phyloP scores from a whole-genome alignment of 345 rosid genomes.

The Cardiospermum halicacabum region DNA sequence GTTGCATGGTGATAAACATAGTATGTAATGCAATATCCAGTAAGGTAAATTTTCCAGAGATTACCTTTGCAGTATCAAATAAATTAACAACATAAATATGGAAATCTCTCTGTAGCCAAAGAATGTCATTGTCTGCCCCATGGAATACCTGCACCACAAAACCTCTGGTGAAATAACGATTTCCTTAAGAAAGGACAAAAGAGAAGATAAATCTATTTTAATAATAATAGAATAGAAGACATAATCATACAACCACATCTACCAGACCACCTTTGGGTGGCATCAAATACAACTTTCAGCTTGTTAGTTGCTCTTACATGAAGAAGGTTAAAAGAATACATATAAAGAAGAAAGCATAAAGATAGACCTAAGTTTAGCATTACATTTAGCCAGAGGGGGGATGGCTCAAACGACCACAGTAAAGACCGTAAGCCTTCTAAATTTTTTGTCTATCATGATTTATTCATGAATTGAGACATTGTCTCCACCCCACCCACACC shows the following conservation, averaged over 20 bases:
- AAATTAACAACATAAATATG: constrained; percentile 86
- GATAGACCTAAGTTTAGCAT: neutral
- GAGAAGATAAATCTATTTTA: neutral
- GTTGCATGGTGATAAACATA: neutral
- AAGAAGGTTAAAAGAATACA: neutral
- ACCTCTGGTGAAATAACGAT: neutral
- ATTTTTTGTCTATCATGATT: neutral
- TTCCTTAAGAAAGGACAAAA: neutral
- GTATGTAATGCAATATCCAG: neutral
- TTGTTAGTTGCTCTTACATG: neutral
- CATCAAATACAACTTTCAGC: neutral
- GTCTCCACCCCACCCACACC: neutral
- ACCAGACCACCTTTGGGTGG: neutral
- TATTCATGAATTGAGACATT: neutral
- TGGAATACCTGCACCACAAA: constrained; percentile 70
- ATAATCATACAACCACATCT: neutral
- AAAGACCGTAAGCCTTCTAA: neutral
- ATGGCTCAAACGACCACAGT: neutral
- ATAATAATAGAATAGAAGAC: neutral
- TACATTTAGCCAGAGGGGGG: neutral
- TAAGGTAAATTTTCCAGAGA: neutral
- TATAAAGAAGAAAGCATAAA: neutral
- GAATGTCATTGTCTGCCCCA: constrained; percentile 90
- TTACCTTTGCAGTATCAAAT: constrained; percentile 94
- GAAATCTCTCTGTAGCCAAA: constrained; percentile 97